Conservation (phyloP, 2,329 filamentous ascomycete species). For the Pseudomassariella vexata region DNA sequence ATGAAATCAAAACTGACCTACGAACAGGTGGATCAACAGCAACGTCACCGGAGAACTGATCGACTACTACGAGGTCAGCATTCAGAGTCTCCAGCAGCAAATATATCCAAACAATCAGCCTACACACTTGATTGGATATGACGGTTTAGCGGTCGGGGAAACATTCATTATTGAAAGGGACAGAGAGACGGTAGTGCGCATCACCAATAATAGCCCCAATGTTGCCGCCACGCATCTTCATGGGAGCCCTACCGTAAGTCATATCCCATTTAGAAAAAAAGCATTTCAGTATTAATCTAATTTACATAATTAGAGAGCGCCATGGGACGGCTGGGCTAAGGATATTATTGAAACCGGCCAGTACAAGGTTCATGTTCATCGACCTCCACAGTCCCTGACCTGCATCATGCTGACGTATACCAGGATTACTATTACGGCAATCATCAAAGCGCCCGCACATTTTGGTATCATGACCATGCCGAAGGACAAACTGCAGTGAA, state of each 20-base stretch:
- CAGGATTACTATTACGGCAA: constrained; percentile 56
- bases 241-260: constrained; percentile 37
- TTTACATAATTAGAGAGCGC: neutral
- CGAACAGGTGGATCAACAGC: constrained; percentile 28
- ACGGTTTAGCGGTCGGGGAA: constrained; percentile 49
- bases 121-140: constrained; percentile 38
- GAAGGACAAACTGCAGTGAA: constrained; percentile 43
- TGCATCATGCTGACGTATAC: no score
- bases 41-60: constrained; percentile 27
- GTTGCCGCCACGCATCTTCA: constrained; percentile 48
- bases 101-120: constrained; percentile 29
- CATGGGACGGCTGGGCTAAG: constrained; percentile 42
- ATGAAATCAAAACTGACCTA: constrained; percentile 4
- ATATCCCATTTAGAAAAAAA: neutral
- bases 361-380: constrained; percentile 43
- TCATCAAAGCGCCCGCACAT: constrained; percentile 40
- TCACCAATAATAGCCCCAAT: constrained; percentile 41
- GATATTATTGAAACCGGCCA: constrained; percentile 45
- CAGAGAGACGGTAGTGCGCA: constrained; percentile 46
- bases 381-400: no score
- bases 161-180: constrained; percentile 43
- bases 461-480: constrained; percentile 53
- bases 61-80: constrained; percentile 29
- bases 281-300: neutral
- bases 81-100: constrained; percentile 25